Base-by-base conservation (phyloP, 176 grass and related monocot genomes). In the Eragrostis nindensis region DNA sequence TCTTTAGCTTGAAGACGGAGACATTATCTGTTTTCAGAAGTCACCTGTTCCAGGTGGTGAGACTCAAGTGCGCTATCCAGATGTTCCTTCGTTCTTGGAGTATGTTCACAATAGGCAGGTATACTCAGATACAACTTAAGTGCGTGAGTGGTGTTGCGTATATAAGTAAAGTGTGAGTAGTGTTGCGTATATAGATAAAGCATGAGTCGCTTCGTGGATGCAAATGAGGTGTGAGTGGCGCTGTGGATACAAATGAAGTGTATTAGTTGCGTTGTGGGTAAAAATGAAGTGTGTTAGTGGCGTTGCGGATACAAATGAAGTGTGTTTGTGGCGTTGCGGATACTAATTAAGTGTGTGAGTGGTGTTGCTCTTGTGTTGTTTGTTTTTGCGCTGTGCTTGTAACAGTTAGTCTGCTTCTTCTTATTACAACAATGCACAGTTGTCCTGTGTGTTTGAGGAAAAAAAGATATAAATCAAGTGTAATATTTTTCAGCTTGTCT, bases 61-160 rank as follows among this genome's bases (percentile, higher is more conserved):
- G 71, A 68, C 84, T 62, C 89, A 86, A 86, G 81, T 82, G 57
- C 80, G 90, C 55, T 95, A 93, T 93, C 92, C 88, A 85, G 90
- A 98, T 75, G 90, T 95, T 82, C 92, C 95, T 59, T 93, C 95
- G 29, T 98, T 91, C 87, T 89, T 98, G 86, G 95, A 95, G 78
- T 98, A 98, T 89, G 92, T 98, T 75, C 95, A 89, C 80, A 98
- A 95, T 80, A 91, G 95, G 65, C 95, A 98, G 95, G 95, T 97
- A 90, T 77, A 61, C 49, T 54, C 68, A 66, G 67, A 82, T 78
- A 45, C 41, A 59, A 43, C 72, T 66, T 73, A 77, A 72, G 49
- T n/a, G n/a, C n/a, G n/a, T n/a, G n/a, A n/a, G n/a, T n/a, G n/a
- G n/a, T n/a, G n/a, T n/a, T n/a, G n/a, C n/a, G n/a, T n/a, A n/a